Evolutionary conservation across 1,284 basidiomycete genomes (phyloP).

Genomic region (Tremellales sp.): DNA sequence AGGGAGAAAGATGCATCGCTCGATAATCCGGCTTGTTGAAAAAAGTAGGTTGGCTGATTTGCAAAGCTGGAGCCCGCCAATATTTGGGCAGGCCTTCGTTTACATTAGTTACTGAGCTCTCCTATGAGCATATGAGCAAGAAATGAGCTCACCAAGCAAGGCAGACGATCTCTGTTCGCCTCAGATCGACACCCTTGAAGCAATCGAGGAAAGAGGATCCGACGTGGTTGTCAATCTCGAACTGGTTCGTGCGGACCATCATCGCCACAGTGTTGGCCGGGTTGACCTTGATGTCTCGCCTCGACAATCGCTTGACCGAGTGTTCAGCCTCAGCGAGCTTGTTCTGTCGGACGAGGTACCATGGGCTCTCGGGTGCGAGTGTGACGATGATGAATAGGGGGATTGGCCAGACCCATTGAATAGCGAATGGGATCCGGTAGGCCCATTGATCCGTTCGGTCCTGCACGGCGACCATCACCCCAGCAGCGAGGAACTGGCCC

Average conservation of each 20-base stretch:
- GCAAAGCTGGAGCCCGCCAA: constrained; percentile 2
- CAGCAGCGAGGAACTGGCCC: constrained; percentile 42
- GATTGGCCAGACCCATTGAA: constrained; percentile 48
- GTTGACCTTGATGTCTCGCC: constrained; percentile 9
- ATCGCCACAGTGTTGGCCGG: constrained; percentile 21
- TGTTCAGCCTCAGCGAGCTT: constrained; percentile 17
- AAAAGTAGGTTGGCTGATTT: constrained; percentile 4
- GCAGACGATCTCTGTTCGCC: constrained; percentile 38
- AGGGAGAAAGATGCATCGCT: constrained; percentile 10
- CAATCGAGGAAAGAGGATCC: constrained; percentile 44
- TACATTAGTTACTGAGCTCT: no score
- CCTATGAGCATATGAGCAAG: no score
- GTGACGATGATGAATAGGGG: constrained; percentile 22
- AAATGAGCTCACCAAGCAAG: constrained; percentile 2
- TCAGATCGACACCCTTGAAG: constrained; percentile 44
- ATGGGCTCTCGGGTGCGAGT: constrained; percentile 24
- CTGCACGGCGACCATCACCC: constrained; percentile 37
- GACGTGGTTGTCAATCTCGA: constrained; percentile 17
- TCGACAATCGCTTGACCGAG: constrained; percentile 9
- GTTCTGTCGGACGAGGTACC: constrained; percentile 23
- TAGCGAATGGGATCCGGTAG: constrained; percentile 17
- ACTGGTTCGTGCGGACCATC: constrained; percentile 32
- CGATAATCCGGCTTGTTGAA: constrained; percentile 1
- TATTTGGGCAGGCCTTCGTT: no score
- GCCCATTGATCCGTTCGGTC: constrained; percentile 31